phyloP scores from a whole-genome alignment of 192 early-diverging fungal species.

The Obelidium mucronatum region DNA sequence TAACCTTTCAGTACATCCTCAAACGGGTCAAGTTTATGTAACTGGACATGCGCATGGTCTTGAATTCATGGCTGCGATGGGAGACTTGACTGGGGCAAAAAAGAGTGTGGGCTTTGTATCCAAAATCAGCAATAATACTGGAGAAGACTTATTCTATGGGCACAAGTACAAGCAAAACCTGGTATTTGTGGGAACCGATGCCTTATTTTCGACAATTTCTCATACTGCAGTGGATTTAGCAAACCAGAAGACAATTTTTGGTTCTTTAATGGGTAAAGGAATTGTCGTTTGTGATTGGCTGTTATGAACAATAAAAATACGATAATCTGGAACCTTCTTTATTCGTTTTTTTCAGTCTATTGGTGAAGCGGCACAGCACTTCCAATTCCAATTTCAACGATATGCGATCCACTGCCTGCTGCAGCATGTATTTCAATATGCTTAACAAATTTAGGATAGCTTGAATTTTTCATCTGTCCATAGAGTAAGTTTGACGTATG shows the following conservation, averaged over 20 bases:
- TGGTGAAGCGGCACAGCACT: background rate
- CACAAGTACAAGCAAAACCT: constrained; percentile 18
- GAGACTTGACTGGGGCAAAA: background rate
- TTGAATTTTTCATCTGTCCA: constrained; percentile 1
- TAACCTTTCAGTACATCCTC: constrained; percentile 12
- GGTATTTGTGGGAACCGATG: constrained; percentile 16
- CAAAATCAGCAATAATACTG: constrained; percentile 21
- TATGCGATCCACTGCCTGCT: background rate
- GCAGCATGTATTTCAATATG: background rate
- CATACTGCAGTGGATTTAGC: background rate
- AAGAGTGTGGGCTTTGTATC: background rate
- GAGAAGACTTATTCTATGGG: constrained; percentile 27
- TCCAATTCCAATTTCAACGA: background rate
- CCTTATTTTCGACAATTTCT: constrained; percentile 9
- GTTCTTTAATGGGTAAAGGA: background rate
- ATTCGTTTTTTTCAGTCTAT: background rate
- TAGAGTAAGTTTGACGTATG: background rate
- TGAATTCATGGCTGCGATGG: background rate
- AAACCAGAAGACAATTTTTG: constrained; percentile 17
- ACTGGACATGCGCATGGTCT: background rate
- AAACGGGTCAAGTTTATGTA: constrained; percentile 5
- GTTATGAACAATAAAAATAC: constrained; percentile 5
- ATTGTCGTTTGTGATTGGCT: constrained; percentile 25
- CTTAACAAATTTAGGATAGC: constrained; percentile 6
- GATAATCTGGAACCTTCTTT: background rate